These are phyloP conservation scores for Zygnema circumcarinatum DNA, from an alignment of 139 green algal species.

Conservation along the genomic window DNA sequence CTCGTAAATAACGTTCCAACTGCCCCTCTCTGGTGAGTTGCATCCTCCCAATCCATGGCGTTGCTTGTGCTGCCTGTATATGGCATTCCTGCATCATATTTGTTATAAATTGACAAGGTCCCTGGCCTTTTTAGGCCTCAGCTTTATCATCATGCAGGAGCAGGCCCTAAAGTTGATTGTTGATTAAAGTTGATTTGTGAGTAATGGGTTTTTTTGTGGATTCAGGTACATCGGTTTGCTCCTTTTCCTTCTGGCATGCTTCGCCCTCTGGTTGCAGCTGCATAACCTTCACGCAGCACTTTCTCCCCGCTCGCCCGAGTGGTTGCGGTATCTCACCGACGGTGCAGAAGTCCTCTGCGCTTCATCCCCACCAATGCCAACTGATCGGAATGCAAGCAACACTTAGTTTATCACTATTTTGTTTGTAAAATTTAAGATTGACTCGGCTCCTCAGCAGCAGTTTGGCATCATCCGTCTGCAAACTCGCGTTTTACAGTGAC, in stretches of 20 bases:
- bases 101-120: no score
- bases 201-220: background rate
- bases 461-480: no score
- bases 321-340: background rate
- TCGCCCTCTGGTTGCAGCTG: constrained; percentile 3
- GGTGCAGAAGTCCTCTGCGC: background rate
- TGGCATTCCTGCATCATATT: no score
- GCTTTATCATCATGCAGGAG: background rate
- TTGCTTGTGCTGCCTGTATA: no score
- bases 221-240: constrained; percentile 11
- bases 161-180: background rate
- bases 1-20: background rate
- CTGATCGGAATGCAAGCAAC: no score
- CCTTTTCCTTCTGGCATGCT: background rate
- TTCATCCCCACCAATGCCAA: no score
- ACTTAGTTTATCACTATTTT: no score
- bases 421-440: no score
- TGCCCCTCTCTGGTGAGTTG: background rate
- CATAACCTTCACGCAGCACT: background rate
- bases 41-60: background rate
- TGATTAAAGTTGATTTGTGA: background rate
- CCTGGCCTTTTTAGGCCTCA: background rate
- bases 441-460: no score
- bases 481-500: no score
- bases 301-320: background rate